Base-by-base conservation (phyloP, 75 land plant species). In the Larix kaempferi region DNA sequence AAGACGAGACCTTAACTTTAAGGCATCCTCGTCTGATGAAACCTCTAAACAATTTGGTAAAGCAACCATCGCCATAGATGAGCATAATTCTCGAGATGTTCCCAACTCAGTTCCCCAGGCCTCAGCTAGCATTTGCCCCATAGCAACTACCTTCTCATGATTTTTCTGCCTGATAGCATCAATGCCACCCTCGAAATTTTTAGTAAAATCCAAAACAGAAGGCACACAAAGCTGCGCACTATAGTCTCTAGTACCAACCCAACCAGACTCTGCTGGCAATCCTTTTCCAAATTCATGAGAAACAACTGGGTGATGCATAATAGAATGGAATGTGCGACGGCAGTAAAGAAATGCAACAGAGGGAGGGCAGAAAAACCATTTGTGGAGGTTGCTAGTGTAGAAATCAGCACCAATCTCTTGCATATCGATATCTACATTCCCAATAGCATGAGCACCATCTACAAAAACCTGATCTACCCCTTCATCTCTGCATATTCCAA, bases 171-270 rank as follows among this genome's bases (percentile, higher is more conserved):
- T 75, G 4, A 93, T 87, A 6, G 89, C 91, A 6, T 87, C 86
- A 66, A 92, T 79, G 37, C 98, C 93, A 17, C 95, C 94, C 33
- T 93, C 85, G 55, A 92, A 85, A 35, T 84, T 79, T 75, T 78
- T 77, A 7, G 90, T 64, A 71, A 97, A 95, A 35, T 93, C 87
- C 23, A 95, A 56, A 41, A 84, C 94, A 19, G 81, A 60, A 3
- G 98, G 94, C 8, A 93, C 87, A 11, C 94, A 92, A 1, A 95
- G 82, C 84, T 91, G 98, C 1, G 99, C 74, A 81, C 95, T 95
- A 63, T 97, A 97, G 59, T 97, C 99, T 59, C 98, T 77, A 0
- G 99, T 95, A 2, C 99, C 99, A 37, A 97, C 81, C 99, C 99
- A 97, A 5, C 87, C 77, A 80, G 94, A 89, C 80, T 97, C 98